Evolutionary conservation across 805 yeast genomes (phyloP), one percentile per base, ranked within the genome.

Genomic region (Hanseniaspora vineae): DNA sequence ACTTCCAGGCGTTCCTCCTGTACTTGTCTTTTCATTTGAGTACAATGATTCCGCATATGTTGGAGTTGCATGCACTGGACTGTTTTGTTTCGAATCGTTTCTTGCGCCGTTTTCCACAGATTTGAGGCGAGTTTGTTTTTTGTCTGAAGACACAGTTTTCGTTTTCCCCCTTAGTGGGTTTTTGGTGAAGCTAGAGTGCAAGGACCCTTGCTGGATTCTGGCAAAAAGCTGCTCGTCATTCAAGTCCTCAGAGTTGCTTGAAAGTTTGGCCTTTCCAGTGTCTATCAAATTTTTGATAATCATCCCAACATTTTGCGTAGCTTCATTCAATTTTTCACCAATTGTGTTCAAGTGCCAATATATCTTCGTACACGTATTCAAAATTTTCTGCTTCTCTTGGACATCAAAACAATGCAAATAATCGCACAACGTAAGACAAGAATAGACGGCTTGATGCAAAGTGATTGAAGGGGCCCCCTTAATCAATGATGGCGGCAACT

Each of bases 281-380:
- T 73, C 78, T 29, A 76, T 75, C 29, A 78, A 59, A 29, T 72
- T 67, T 52, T 71, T 71, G 44, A 78, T 71, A 44, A 78, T 73
- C 46, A 69, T 69, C 2, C 81, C 80, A 37, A 78, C 77, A 5
- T 78, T 75, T 49, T 74, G 79, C 0, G 81, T 76, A 2, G 78
- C 79, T 55, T 77, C 81, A 52, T 75, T 76, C 54, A 69, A 67
- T 48, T 70, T 69, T 49, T 75, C 79, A 1, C 81, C 81, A 50
- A 75, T 71, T 31, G 75, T 70, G 50, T 73, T 76, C 51, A 78
- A 58, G 52, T 75, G 78, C 81, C 81, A 78, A 51, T 77, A 78
- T 9, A 75, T 70, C 47, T 67, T 67, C 0, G 80, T 70, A 42
- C 78, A 75, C 11, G 75, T 55, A 51, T 65, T 73, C 42, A 77